These are phyloP conservation scores for Lachnellula hyalina DNA, from an alignment of 2,329 filamentous ascomycete genomes.

Conservation along the genomic window DNA sequence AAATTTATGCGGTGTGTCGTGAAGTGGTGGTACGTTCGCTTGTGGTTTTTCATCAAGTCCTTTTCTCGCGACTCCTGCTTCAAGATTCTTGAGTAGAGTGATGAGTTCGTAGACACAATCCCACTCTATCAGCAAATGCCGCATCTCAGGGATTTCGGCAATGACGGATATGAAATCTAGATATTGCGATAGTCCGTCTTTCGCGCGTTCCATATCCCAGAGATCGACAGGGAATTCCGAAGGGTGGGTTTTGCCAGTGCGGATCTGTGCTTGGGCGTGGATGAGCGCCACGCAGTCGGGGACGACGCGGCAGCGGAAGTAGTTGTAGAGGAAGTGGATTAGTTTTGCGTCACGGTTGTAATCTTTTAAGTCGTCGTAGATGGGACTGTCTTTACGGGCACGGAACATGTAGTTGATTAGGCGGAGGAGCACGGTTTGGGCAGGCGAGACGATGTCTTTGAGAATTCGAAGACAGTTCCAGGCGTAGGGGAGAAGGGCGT, in stretches of 20 bases:
- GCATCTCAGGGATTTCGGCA: constrained; percentile 78
- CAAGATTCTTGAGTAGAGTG: constrained; percentile 78
- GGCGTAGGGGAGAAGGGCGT: constrained; percentile 82
- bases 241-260: constrained; percentile 66
- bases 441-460: constrained; percentile 93
- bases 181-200: constrained; percentile 90
- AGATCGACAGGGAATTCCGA: constrained; percentile 90
- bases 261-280: constrained; percentile 86
- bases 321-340: constrained; percentile 86
- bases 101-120: constrained; percentile 86
- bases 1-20: constrained; percentile 61
- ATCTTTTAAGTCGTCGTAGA: constrained; percentile 46
- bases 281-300: constrained; percentile 94
- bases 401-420: constrained; percentile 87
- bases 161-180: constrained; percentile 89
- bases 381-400: constrained; percentile 39
- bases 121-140: constrained; percentile 83
- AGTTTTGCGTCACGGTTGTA: constrained; percentile 53
- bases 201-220: constrained; percentile 97
- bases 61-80: constrained; percentile 81
- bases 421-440: constrained; percentile 87
- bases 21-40: constrained; percentile 41
- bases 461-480: constrained; percentile 88
- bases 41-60: constrained; percentile 49
- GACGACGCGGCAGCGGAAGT: constrained; percentile 87